Evolutionary conservation across 306 rosid species (phyloP).

Genomic region (Erythrophleum fordii): DNA sequence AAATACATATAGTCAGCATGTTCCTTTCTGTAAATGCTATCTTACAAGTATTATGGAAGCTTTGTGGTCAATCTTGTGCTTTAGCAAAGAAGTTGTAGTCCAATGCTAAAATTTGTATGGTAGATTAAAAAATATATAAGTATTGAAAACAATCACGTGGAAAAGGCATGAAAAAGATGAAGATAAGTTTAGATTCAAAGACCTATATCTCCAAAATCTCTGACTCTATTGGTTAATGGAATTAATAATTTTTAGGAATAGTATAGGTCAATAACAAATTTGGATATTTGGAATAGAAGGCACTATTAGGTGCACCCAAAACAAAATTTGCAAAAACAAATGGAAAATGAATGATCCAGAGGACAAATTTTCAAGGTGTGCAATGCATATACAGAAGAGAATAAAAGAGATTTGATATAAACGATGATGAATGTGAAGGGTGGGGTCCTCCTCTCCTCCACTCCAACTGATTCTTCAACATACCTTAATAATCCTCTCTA

Average conservation of each 20-base stretch:
- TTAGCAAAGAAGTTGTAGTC: conserved; percentile 1
- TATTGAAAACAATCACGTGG: background rate
- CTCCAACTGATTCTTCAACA: conserved; percentile 56
- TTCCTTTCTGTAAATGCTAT: background rate
- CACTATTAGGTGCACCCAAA: conserved; percentile 52
- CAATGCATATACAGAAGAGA: conserved; percentile 25
- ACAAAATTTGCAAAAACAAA: conserved; percentile 27
- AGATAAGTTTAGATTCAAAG: conserved; percentile 70
- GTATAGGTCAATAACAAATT: conserved; percentile 48
- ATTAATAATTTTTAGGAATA: no score
- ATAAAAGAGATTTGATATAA: conserved; percentile 50
- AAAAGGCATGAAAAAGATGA: conserved; percentile 46
- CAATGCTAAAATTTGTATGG: background rate
- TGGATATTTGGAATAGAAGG: conserved; percentile 43
- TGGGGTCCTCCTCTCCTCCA: conserved; percentile 44
- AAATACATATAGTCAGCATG: background rate
- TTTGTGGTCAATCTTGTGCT: background rate
- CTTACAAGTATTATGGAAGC: background rate
- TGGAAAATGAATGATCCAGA: conserved; percentile 29
- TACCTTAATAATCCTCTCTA: conserved; percentile 51
- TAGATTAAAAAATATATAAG: conserved; percentile 21
- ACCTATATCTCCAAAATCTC: conserved; percentile 43
- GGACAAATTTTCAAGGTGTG: conserved; percentile 39
- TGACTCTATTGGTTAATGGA: no score
- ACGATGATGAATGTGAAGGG: conserved; percentile 53